phyloP scores from a whole-genome alignment of 208 protist species.

The Acanthamoeba royreba region DNA sequence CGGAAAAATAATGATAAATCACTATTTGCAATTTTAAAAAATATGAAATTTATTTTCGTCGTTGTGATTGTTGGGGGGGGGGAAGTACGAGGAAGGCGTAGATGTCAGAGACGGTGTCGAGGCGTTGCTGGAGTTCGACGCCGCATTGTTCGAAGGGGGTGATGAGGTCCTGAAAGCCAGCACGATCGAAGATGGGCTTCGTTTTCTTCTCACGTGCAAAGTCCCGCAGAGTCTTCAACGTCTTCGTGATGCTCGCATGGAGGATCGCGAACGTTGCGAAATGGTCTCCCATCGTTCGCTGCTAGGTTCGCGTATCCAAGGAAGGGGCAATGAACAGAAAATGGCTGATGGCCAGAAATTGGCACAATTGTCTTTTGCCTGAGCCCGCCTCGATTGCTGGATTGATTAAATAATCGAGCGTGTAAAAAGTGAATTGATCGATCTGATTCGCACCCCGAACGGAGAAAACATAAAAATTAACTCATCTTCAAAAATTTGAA shows the following conservation, averaged over 20 bases:
- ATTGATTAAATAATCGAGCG: too few species aligned
- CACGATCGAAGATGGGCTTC: not conserved
- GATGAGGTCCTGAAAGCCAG: not conserved
- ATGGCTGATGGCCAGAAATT: too few species aligned
- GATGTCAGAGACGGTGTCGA: slow-evolving; percentile 23
- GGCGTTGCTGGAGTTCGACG: not conserved
- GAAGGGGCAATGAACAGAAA: too few species aligned
- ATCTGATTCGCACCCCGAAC: too few species aligned
- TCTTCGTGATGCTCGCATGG: not conserved
- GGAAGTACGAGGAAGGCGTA: not conserved
- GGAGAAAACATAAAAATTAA: too few species aligned
- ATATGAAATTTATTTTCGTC: not conserved
- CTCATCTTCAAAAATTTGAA: too few species aligned
- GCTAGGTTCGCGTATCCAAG: not conserved
- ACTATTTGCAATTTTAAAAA: not conserved
- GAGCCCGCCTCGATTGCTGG: too few species aligned
- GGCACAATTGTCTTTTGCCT: too few species aligned
- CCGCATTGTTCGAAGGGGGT: not conserved
- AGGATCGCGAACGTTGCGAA: not conserved
- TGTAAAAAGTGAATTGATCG: too few species aligned
- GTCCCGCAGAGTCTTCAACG: not conserved
- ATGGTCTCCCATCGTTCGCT: not conserved
- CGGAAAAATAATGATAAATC: not conserved
- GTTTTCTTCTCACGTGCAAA: not conserved
- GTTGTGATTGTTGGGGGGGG: not conserved